These are phyloP conservation scores for Epichloe coenophiala DNA, from an alignment of 2,329 filamentous ascomycete genomes.

Conservation along the genomic window DNA sequence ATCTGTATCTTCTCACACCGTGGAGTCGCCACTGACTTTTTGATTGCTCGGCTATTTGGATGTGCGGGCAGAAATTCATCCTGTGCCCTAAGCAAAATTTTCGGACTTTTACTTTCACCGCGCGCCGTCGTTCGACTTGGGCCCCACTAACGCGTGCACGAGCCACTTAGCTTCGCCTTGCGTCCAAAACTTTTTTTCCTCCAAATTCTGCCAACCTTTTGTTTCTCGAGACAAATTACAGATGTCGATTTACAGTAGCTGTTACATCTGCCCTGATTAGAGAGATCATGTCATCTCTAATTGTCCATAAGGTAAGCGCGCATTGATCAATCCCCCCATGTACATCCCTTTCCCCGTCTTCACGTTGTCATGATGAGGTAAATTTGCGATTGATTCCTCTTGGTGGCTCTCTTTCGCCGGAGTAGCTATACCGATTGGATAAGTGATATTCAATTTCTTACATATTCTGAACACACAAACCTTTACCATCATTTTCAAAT, in stretches of 20 bases:
- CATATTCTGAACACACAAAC: slow-evolving; percentile 71
- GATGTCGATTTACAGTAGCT: too few species aligned
- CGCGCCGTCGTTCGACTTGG: neutral
- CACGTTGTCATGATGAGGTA: slow-evolving; percentile 63
- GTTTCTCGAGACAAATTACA: neutral
- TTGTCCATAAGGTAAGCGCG: neutral
- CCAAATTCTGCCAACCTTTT: fast-evolving
- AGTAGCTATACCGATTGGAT: slow-evolving; percentile 63
- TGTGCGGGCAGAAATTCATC: slow-evolving; percentile 28
- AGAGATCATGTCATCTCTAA: neutral
- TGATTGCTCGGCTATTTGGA: slow-evolving; percentile 24
- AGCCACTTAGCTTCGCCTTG: neutral
- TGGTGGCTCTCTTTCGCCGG: slow-evolving; percentile 82
- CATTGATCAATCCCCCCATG: neutral
- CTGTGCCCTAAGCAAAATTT: slow-evolving; percentile 28
- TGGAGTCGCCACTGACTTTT: slow-evolving; percentile 27
- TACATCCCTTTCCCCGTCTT: slow-evolving; percentile 4
- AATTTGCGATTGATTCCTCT: slow-evolving; percentile 94
- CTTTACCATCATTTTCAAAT: slow-evolving; percentile 7
- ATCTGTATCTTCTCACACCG: slow-evolving; percentile 22
- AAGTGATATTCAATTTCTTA: slow-evolving; percentile 91
- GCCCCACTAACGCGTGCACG: neutral
- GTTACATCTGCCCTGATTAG: neutral
- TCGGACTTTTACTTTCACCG: slow-evolving; percentile 19
- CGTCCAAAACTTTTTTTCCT: neutral